phyloP scores from a whole-genome alignment of 148 eudicot species.

The Polygonum aviculare region DNA sequence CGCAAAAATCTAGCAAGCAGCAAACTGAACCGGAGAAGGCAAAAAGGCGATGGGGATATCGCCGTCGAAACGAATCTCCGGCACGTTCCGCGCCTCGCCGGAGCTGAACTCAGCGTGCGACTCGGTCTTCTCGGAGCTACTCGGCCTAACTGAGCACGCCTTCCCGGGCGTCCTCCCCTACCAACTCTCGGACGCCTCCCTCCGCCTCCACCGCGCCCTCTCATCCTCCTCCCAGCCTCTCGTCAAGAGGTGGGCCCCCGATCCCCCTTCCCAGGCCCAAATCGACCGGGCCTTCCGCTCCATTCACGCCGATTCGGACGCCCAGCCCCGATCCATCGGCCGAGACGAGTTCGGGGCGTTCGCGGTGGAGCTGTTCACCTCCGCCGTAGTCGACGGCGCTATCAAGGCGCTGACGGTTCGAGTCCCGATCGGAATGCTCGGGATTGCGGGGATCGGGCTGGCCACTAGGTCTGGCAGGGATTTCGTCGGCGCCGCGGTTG shows the following conservation, averaged over 20 bases:
- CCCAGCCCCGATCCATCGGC: conserved; percentile 13
- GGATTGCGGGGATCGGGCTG: conserved; percentile 67
- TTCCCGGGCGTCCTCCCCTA: conserved; percentile 55
- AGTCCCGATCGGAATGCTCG: conserved; percentile 48
- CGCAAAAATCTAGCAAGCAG: neutral
- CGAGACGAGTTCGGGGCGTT: conserved; percentile 43
- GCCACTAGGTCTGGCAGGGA: conserved; percentile 34
- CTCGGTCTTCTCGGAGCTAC: conserved; percentile 37
- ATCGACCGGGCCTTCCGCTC: conserved; percentile 38
- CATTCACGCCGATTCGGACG: neutral
- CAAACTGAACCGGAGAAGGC: neutral
- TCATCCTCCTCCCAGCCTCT: conserved; percentile 32
- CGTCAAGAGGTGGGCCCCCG: conserved; percentile 43
- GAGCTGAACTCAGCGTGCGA: conserved; percentile 54
- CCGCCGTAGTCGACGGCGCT: conserved; percentile 40
- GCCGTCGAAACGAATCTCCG: conserved; percentile 43
- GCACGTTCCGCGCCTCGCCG: conserved; percentile 29
- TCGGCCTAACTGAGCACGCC: conserved; percentile 47
- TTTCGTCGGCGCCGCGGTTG: conserved; percentile 48
- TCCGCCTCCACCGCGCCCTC: conserved; percentile 52
- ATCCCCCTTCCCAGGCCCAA: conserved; percentile 52
- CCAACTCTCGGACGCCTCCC: conserved; percentile 63
- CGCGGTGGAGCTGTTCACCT: conserved; percentile 39
- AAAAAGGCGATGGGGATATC: conserved; percentile 48
- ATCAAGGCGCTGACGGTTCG: conserved; percentile 26